phyloP scores from a whole-genome alignment of 2,329 filamentous ascomycete species.

The Cryphonectria japonica region DNA sequence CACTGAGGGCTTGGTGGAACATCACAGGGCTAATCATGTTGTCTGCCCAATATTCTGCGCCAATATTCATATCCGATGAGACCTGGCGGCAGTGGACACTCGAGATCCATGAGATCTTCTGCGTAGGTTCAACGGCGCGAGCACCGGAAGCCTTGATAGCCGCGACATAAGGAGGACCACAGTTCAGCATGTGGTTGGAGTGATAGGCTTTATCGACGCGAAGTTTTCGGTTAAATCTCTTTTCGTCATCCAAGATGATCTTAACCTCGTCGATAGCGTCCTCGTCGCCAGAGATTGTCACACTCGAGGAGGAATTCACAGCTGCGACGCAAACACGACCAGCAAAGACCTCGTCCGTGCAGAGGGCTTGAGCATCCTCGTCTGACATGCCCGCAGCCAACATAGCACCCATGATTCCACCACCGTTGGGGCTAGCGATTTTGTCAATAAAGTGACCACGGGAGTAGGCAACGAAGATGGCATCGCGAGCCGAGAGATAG shows the following conservation, averaged over 20 bases:
- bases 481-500: constrained; percentile 26
- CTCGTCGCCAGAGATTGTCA: constrained; percentile 36
- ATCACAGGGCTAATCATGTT: constrained; percentile 35
- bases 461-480: constrained; percentile 35
- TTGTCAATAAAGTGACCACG: constrained; percentile 22
- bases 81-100: not conserved
- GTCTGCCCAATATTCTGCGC: constrained; percentile 30
- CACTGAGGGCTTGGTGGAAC: constrained; percentile 31
- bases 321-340: constrained; percentile 34
- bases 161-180: not conserved
- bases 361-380: not conserved
- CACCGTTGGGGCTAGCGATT: not conserved
- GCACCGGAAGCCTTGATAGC: not conserved
- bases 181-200: constrained; percentile 41
- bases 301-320: constrained; percentile 35
- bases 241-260: constrained; percentile 32
- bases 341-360: constrained; percentile 27
- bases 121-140: not conserved
- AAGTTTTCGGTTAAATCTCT: constrained; percentile 38
- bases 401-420: constrained; percentile 12
- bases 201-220: constrained; percentile 46
- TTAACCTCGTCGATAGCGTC: constrained; percentile 36
- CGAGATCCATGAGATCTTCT: not conserved
- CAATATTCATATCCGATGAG: not conserved
- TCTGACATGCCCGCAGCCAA: constrained; percentile 35